Conservation (phyloP, 2,329 filamentous ascomycete genomes). For the Shiraia sp. region DNA sequence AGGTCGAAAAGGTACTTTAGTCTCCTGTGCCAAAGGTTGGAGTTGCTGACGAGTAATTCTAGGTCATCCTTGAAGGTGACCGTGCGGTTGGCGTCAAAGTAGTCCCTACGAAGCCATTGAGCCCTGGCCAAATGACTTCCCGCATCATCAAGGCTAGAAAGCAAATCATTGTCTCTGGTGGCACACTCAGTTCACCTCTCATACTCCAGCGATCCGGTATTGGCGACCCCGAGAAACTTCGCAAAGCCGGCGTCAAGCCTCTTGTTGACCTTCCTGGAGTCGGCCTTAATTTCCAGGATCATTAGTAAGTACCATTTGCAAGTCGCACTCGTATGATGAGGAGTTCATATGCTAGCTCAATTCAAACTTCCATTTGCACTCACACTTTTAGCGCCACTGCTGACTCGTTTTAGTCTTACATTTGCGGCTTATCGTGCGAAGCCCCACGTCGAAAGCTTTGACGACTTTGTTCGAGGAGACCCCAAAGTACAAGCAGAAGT, state of each 20-base stretch:
- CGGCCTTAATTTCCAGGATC: slow-evolving; percentile 76
- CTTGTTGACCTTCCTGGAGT: slow-evolving; percentile 73
- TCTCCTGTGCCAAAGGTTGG: neutral
- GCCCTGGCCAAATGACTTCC: slow-evolving; percentile 55
- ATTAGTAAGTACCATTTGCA: slow-evolving; percentile 62
- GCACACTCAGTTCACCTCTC: slow-evolving; percentile 73
- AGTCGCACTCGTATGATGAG: too few species aligned
- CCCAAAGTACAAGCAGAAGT: slow-evolving; percentile 73
- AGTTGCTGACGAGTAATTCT: neutral
- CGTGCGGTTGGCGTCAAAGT: slow-evolving; percentile 72
- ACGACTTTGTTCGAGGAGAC: slow-evolving; percentile 77
- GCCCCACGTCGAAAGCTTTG: slow-evolving; percentile 76
- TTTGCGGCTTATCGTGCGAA: slow-evolving; percentile 74
- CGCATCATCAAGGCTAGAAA: slow-evolving; percentile 70
- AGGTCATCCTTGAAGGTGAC: slow-evolving; percentile 71
- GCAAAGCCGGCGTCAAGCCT: slow-evolving; percentile 68
- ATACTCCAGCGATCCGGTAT: slow-evolving; percentile 78
- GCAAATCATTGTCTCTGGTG: slow-evolving; percentile 73
- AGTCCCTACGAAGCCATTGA: slow-evolving; percentile 70
- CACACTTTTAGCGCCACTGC: too few species aligned
- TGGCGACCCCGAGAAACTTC: slow-evolving; percentile 72
- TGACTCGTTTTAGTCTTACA: slow-evolving; percentile 52
- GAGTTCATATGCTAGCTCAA: too few species aligned
- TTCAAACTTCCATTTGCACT: neutral
- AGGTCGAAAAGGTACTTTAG: slow-evolving; percentile 65